These are phyloP conservation scores for Teratosphaeria gauchensis DNA, from an alignment of 2,329 filamentous ascomycete genomes.

Conservation along the genomic window DNA sequence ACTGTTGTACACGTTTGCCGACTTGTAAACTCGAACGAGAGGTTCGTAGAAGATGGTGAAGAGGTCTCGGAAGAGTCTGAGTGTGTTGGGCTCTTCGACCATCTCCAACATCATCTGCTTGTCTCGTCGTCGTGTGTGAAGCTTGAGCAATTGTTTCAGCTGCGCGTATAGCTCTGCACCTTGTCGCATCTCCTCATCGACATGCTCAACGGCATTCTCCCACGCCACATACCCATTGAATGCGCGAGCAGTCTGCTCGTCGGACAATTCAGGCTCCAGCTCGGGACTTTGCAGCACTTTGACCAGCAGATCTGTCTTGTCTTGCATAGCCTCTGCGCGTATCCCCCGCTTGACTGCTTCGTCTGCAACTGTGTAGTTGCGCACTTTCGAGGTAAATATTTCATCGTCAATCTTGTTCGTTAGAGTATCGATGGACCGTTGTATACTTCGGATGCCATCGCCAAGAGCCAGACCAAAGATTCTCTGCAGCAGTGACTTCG, in stretches of 20 bases:
- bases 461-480: slow-evolving; percentile 89
- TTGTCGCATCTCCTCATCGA: slow-evolving; percentile 78
- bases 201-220: slow-evolving; percentile 85
- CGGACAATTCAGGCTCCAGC: slow-evolving; percentile 59
- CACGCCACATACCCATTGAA: slow-evolving; percentile 96
- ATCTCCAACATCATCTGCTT: slow-evolving; percentile 95
- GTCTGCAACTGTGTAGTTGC: slow-evolving; percentile 64
- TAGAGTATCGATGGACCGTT: slow-evolving; percentile 75
- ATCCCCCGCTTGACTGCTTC: slow-evolving; percentile 67
- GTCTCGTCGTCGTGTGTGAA: slow-evolving; percentile 82
- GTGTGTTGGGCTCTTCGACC: slow-evolving; percentile 92
- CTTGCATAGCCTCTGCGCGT: slow-evolving; percentile 59
- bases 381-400: slow-evolving; percentile 70
- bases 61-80: slow-evolving; percentile 90
- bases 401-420: slow-evolving; percentile 70
- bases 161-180: slow-evolving; percentile 89
- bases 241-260: slow-evolving; percentile 69
- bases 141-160: slow-evolving; percentile 86
- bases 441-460: slow-evolving; percentile 79
- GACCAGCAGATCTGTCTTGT: slow-evolving; percentile 77
- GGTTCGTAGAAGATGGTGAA: slow-evolving; percentile 99
- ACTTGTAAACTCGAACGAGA: slow-evolving; percentile 93
- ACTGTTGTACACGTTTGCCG: slow-evolving; percentile 93
- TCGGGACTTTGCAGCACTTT: slow-evolving; percentile 72
- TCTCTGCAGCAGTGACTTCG: slow-evolving; percentile 80